Conservation (phyloP, 108 stramenopile species). For the Phaeodactylum tricornutum region DNA sequence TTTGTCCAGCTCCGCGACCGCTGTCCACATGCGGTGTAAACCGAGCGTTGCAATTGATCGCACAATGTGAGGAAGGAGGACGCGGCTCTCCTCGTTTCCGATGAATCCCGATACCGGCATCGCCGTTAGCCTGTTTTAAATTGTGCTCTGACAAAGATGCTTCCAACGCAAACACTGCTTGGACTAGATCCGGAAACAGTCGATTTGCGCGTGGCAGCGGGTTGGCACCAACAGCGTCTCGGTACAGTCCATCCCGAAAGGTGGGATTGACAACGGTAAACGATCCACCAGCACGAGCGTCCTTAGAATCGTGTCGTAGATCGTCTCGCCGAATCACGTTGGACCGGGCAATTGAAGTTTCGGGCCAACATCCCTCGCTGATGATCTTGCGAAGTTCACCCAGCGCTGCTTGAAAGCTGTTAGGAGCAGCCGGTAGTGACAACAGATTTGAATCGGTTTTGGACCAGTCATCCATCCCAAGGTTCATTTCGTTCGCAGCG, state of each 20-base stretch:
- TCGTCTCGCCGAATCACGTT: conserved; percentile 24
- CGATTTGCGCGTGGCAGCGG: conserved; percentile 44
- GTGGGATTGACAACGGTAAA: conserved; percentile 54
- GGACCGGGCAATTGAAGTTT: conserved; percentile 52
- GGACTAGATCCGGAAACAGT: conserved; percentile 67
- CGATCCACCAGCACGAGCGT: conserved; percentile 31
- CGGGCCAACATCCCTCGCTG: conserved; percentile 40
- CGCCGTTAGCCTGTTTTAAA: background rate
- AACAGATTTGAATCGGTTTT: conserved; percentile 7
- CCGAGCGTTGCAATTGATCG: conserved; percentile 85
- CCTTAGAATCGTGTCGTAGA: background rate
- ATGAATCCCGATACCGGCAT: background rate
- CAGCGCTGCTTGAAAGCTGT: conserved; percentile 4
- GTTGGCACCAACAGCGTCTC: conserved; percentile 3
- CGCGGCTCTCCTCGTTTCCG: conserved; percentile 3
- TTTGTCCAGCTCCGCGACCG: conserved; percentile 79
- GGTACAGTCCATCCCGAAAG: too few relatives aligned
- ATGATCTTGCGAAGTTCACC: conserved; percentile 29
- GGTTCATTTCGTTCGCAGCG: too few relatives aligned
- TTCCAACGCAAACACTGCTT: conserved; percentile 73
- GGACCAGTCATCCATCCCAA: conserved; percentile 9
- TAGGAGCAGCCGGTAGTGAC: background rate
- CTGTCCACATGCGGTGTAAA: conserved; percentile 90
- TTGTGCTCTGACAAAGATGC: background rate
- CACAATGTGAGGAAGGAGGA: conserved; percentile 70